Evolutionary conservation across 1,139 yeast genomes (phyloP), one percentile per base, ranked within the genome.

Genomic region (Kodamaea ohmeri): DNA sequence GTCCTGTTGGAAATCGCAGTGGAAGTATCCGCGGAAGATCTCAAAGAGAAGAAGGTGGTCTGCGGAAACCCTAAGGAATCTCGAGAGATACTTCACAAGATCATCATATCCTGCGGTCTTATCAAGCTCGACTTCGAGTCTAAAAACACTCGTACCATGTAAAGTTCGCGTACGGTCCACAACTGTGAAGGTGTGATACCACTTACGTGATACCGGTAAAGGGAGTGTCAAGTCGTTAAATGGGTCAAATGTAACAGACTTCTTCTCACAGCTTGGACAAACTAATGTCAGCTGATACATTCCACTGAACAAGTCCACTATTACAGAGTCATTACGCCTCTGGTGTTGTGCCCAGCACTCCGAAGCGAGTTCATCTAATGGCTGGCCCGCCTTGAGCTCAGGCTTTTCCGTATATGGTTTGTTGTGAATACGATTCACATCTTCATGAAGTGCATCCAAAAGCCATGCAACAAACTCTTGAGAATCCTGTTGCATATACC

Each of bases 321-420:
- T 80, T 1, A 86, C 76, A 0, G 97, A 89, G 55, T 89, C 95
- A 55, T 92, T 92, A 50, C 98, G 72, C 49, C 74, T 61, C 46
- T 78, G 78, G 57, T 89, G 95, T 37, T 83, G 79, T 3, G 75
- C 68, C 97, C 97, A 90, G 50, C 95, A 85, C 34, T 73, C 74
- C 7, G 72, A 64, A 0, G 97, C 96, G 37, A 92, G 64, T 20
- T 69, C 62, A 50, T 84, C 79, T 32, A 67, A 61, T 6, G 78
- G 71, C 50, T 80, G 83, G 13, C 79, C 85, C 32, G 76, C 78
- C 11, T 76, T 63, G 20, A 83, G 57, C 53, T 89, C 96, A 0
- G 97, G 97, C 53, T 89, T 89, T 52, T 88, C 96, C 16, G 88
- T 78, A 45, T 83, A 83, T 1, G 97, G 97, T 53, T 92, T 92